These are phyloP conservation scores for Colletotrichum costaricense DNA, from an alignment of 2,329 filamentous ascomycete genomes.

Conservation along the genomic window DNA sequence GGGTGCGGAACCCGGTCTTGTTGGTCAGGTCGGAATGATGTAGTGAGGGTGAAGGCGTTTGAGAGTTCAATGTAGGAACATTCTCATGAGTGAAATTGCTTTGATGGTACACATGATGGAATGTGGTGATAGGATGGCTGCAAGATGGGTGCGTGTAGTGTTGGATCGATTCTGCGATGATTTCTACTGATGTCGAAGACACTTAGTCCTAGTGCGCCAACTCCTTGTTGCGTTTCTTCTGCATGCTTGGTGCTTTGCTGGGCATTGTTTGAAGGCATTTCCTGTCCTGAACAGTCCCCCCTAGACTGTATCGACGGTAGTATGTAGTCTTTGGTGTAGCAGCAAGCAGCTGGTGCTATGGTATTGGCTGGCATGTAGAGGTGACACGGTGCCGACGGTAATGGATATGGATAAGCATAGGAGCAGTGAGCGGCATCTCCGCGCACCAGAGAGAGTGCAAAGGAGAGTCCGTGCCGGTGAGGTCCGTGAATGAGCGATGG, in stretches of 20 bases:
- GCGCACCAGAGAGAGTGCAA: neutral
- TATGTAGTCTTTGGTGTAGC: neutral
- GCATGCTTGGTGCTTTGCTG: neutral
- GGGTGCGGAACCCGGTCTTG: neutral
- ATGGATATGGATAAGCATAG: slow-evolving; percentile 5
- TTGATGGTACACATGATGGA: neutral
- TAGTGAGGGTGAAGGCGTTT: neutral
- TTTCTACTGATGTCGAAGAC: neutral
- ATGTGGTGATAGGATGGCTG: slow-evolving; percentile 1
- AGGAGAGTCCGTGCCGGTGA: slow-evolving; percentile 11
- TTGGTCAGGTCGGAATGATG: neutral
- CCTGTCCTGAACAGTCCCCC: slow-evolving; percentile 12
- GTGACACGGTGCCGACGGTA: neutral
- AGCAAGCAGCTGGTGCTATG: neutral
- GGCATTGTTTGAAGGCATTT: slow-evolving; percentile 18
- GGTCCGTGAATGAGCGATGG: neutral
- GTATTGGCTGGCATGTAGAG: neutral
- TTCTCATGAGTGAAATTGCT: neutral
- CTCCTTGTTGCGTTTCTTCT: neutral
- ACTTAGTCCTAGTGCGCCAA: neutral
- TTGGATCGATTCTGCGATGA: neutral
- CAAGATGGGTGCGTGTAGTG: neutral
- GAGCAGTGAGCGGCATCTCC: slow-evolving; percentile 22
- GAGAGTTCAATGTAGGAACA: neutral
- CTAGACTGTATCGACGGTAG: neutral